Evolutionary conservation across 2,329 filamentous ascomycete genomes (phyloP).

Genomic region (Chrysosphaeria jannelii): DNA sequence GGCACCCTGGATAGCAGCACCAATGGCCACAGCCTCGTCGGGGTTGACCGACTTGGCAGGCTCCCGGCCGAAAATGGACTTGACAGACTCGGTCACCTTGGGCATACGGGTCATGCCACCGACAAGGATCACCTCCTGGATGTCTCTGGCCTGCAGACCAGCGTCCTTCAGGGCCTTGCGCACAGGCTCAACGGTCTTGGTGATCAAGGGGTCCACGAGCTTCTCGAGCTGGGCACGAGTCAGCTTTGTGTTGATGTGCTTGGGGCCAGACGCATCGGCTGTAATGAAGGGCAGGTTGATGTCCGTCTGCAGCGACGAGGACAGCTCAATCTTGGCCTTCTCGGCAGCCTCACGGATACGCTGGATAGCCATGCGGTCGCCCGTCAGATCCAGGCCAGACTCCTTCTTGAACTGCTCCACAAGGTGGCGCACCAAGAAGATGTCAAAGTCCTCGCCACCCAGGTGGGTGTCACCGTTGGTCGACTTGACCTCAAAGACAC

Average conservation of each 20-base stretch:
- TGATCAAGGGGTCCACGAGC: conserved; percentile 97
- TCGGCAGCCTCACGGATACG: conserved; percentile 95
- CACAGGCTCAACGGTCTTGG: conserved; percentile 83
- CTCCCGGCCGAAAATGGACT: conserved; percentile 96
- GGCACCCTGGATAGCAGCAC: conserved; percentile 88
- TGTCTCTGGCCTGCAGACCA: conserved; percentile 47
- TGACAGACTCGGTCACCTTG: conserved; percentile 99
- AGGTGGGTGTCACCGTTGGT: conserved; percentile 94
- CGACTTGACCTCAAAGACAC: conserved; percentile 98
- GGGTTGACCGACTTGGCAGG: conserved; percentile 99
- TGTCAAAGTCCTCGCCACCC: conserved; percentile 96
- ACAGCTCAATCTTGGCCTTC: conserved; percentile 98
- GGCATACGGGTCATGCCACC: conserved; percentile 95
- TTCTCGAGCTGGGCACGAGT: conserved; percentile 98
- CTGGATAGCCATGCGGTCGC: conserved; percentile 94
- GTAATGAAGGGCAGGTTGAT: conserved; percentile 99
- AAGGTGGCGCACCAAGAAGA: conserved; percentile 90
- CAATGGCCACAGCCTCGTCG: conserved; percentile 94
- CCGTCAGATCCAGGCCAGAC: conserved; percentile 63
- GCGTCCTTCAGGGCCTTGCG: conserved; percentile 90
- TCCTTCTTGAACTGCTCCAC: conserved; percentile 82
- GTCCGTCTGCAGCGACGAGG: conserved; percentile 79
- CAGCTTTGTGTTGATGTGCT: conserved; percentile 98
- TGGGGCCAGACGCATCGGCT: conserved; percentile 76
- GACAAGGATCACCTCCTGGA: conserved; percentile 96